Conservation (phyloP, 2,329 filamentous ascomycete species). For the Diaporthe amygdali region DNA sequence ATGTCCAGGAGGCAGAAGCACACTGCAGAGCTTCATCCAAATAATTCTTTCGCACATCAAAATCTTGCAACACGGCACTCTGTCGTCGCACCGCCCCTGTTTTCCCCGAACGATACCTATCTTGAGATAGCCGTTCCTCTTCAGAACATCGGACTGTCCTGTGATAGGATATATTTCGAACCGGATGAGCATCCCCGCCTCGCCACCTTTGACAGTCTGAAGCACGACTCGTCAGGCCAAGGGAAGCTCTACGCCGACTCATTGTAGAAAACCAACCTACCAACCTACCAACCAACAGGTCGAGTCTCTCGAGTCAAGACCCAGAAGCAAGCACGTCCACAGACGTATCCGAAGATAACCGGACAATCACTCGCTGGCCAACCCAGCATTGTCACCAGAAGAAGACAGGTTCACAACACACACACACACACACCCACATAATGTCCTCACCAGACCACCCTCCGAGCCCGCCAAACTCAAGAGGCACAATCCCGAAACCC, state of each 20-base stretch:
- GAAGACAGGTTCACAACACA: background rate
- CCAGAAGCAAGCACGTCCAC: background rate
- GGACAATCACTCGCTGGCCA: background rate
- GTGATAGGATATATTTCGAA: background rate
- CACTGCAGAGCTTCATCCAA: background rate
- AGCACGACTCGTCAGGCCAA: background rate
- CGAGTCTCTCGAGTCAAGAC: background rate
- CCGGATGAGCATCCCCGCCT: background rate
- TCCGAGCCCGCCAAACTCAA: background rate
- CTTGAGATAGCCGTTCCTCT: background rate
- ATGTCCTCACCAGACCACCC: slow-evolving; percentile 11
- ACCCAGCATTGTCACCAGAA: background rate
- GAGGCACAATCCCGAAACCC: slow-evolving; percentile 3
- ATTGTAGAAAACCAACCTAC: background rate
- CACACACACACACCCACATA: background rate
- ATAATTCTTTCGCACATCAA: background rate
- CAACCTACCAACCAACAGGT: background rate
- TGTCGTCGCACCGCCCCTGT: background rate
- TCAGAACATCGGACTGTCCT: background rate
- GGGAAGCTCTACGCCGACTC: background rate
- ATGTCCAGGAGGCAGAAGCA: background rate
- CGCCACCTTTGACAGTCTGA: background rate
- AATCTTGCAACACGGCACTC: background rate
- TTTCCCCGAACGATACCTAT: background rate
- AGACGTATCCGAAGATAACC: background rate